Evolutionary conservation across 371 early-diverging fungal species (phyloP), one percentile per base, ranked within the genome.

Genomic region (Mucor circinelloides): DNA sequence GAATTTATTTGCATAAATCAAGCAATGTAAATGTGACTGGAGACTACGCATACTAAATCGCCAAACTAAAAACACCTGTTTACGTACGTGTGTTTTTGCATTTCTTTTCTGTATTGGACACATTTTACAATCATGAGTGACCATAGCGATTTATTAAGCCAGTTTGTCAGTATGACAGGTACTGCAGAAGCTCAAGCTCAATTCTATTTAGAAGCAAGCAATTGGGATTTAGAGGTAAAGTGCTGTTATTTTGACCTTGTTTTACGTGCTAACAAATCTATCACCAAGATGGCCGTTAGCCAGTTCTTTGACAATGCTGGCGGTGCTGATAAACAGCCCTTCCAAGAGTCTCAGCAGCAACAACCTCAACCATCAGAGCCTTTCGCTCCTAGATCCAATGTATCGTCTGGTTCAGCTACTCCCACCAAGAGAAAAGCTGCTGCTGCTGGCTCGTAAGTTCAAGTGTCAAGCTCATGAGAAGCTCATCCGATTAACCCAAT

Each of bases 141-240:
- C 66, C 87, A 89, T 23, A 68, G 69, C 59, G 85, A 85, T 60
- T 80, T 86, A 52, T 83, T 91, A 68, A 77, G 77, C 15, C 79
- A 88, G 63, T 93, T 93, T 80, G 73, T 85, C 2, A 77, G 62
- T 34, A 81, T 89, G 69, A 89, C 87, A 10, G 80, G 83, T 8
- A 75, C 85, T 46, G 74, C 81, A 4, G 80, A 84, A 25, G 76
- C 81, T 19, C 86, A 90, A 71, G 93, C 93, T 8, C 74, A 80
- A 38, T 93, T 93, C 76, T 93, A 85, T 65, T 81, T 93, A 6
- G 91, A 92, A 71, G 86, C 88, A 59, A 86, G 82, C 73, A 85
- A 89, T 64, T 91, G 94, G 91, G 85, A 93, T 74, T 66, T 94
- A 42, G 79, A 91, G 69, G 93, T 90, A 79, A 56, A 31, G 23